These are phyloP conservation scores for Claviceps spartinae DNA, from an alignment of 2,329 filamentous ascomycete genomes.

Conservation along the genomic window DNA sequence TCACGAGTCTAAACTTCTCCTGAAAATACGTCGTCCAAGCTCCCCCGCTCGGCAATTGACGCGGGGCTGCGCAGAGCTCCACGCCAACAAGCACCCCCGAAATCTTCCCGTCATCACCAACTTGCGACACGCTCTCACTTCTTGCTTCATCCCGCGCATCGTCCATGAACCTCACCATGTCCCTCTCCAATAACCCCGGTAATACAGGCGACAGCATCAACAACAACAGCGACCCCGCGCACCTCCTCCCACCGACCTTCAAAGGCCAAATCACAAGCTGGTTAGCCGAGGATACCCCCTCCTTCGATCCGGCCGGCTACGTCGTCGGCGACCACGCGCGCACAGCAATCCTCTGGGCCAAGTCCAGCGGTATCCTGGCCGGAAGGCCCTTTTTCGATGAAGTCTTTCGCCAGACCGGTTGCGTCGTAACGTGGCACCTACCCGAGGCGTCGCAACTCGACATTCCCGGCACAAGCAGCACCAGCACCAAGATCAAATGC, in stretches of 20 bases:
- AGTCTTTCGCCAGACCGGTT: slow-evolving; percentile 79
- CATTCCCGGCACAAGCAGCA: slow-evolving; percentile 2
- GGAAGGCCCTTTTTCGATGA: slow-evolving; percentile 93
- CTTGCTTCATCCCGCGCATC: too few relatives aligned
- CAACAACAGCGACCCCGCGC: neutral
- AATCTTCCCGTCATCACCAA: too few relatives aligned
- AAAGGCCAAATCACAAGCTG: slow-evolving; percentile 68
- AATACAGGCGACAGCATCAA: neutral
- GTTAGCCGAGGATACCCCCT: slow-evolving; percentile 93
- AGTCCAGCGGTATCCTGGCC: slow-evolving; percentile 68
- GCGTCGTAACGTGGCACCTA: slow-evolving; percentile 80
- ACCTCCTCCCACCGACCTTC: slow-evolving; percentile 76
- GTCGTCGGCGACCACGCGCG: slow-evolving; percentile 65
- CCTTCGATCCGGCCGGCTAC: slow-evolving; percentile 93
- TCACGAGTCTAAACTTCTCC: too few relatives aligned
- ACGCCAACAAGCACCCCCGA: too few relatives aligned
- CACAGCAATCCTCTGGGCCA: slow-evolving; percentile 54
- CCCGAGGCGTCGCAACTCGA: slow-evolving; percentile 49
- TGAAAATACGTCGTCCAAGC: too few relatives aligned
- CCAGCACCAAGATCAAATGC: slow-evolving; percentile 31
- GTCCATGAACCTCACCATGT: neutral
- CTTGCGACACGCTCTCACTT: too few relatives aligned
- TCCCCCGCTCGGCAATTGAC: too few relatives aligned
- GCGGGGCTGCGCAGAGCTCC: too few relatives aligned
- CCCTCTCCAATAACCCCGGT: neutral